Conservation (phyloP, 2,329 filamentous ascomycete species). For the Colletotrichum tropicicola region DNA sequence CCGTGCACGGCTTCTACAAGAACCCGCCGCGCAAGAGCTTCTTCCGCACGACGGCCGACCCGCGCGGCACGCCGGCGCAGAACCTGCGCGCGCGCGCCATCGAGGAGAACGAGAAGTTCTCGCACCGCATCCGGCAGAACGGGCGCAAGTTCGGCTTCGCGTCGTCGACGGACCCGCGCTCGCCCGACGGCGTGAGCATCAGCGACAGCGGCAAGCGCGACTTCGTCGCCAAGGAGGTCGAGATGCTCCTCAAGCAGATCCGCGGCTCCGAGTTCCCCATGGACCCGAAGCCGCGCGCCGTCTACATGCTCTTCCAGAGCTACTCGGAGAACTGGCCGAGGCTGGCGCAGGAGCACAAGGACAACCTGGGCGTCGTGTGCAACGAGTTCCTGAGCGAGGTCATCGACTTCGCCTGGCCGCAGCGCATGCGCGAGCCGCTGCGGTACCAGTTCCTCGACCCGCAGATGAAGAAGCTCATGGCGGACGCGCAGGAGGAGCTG, state of each 20-base stretch:
- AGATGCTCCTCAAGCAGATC: constrained; percentile 58
- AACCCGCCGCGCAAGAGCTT: constrained; percentile 61
- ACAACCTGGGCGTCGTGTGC: constrained; percentile 62
- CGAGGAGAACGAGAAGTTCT: constrained; percentile 61
- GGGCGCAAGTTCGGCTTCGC: constrained; percentile 58
- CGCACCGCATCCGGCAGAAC: constrained; percentile 56
- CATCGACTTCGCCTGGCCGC: constrained; percentile 59
- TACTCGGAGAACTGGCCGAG: constrained; percentile 62
- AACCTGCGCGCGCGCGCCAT: constrained; percentile 60
- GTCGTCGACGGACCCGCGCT: constrained; percentile 28
- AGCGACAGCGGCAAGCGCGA: constrained; percentile 53
- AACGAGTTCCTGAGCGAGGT: constrained; percentile 62
- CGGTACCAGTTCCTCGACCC: constrained; percentile 58
- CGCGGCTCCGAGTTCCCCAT: constrained; percentile 62
- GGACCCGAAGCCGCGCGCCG: constrained; percentile 60
- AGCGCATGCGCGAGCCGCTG: constrained; percentile 60
- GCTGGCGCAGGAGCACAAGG: constrained; percentile 62
- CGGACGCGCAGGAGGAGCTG: constrained; percentile 56
- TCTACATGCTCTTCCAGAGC: constrained; percentile 63
- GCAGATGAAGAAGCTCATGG: constrained; percentile 56
- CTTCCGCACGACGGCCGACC: constrained; percentile 58
- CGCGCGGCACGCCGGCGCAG: constrained; percentile 59
- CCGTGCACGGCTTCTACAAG: constrained; percentile 64
- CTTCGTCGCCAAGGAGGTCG: constrained; percentile 58
- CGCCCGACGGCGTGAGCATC: constrained; percentile 34